A percentile compares a stretch with the other conserved stretches of the same genome.
Conservation (phyloP, 371 early-diverging fungal genomes). For the Syncephalastrum racemosum region DNA sequence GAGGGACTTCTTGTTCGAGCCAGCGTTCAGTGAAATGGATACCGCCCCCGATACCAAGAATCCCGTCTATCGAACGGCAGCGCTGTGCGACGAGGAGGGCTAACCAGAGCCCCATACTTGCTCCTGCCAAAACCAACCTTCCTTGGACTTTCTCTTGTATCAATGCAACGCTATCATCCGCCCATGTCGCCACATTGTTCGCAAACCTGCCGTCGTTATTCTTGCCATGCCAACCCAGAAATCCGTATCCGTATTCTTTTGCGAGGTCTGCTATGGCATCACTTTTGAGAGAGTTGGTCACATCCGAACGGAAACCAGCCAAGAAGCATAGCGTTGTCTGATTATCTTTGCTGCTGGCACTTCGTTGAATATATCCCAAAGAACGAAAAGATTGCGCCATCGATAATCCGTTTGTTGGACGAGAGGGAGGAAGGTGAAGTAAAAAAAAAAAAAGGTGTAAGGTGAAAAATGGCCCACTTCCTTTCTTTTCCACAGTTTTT, state of each 20-base stretch:
- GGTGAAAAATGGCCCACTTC: too few relatives aligned
- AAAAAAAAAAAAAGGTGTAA: too few relatives aligned
- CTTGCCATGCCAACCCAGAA: constrained; percentile 34
- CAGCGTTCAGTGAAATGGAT: constrained; percentile 42
- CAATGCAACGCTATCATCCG: not conserved
- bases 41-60: constrained; percentile 40
- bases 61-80: constrained; percentile 13
- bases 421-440: too few relatives aligned
- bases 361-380: too few relatives aligned
- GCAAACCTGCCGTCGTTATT: too few relatives aligned
- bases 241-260: constrained; percentile 17
- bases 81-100: constrained; percentile 22
- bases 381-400: too few relatives aligned
- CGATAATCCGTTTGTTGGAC: too few relatives aligned
- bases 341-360: too few relatives aligned
- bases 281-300: constrained; percentile 34
- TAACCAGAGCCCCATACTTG: constrained; percentile 48
- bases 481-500: too few relatives aligned
- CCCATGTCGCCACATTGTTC: not conserved
- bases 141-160: not conserved
- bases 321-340: constrained; percentile 39
- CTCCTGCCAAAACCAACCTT: constrained; percentile 21
- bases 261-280: constrained; percentile 20
- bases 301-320: constrained; percentile 39
- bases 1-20: constrained; percentile 30